Percentiles rank a stretch among this genome's conserved stretches.
Evolutionary conservation across 2,329 filamentous ascomycete species (phyloP).

Genomic region (Bipolaris bicolor): DNA sequence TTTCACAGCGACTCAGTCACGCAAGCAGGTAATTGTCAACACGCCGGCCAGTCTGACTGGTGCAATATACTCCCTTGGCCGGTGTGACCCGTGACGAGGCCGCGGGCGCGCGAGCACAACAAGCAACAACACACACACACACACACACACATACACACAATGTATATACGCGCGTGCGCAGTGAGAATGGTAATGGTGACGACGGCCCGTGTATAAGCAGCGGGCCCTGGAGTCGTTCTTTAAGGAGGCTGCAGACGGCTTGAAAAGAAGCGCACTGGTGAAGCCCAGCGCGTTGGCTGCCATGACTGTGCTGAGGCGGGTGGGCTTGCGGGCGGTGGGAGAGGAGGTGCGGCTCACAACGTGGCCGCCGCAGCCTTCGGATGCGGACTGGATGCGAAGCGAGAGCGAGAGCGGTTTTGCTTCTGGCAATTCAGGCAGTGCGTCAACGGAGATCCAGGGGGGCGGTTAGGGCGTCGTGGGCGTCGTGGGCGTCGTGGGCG

Average conservation of each 20-base stretch:
- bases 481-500: conserved; percentile 7
- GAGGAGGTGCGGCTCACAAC: conserved; percentile 37
- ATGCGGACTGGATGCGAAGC: conserved; percentile 18
- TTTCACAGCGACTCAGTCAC: conserved; percentile 32
- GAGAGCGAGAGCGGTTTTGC: conserved; percentile 13
- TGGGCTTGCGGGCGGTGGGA: conserved; percentile 4
- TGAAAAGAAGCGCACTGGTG: background rate
- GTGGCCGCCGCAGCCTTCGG: conserved; percentile 36
- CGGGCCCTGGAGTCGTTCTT: conserved; percentile 5
- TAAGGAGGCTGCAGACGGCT: background rate
- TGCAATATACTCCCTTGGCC: background rate
- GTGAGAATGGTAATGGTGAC: background rate
- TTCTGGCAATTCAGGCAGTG: conserved; percentile 21
- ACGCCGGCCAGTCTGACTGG: conserved; percentile 2
- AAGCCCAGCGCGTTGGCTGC: conserved; percentile 1
- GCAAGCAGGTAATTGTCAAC: conserved; percentile 17
- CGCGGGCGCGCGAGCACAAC: background rate
- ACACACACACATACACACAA: too few relatives aligned
- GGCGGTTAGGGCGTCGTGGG: conserved; percentile 26
- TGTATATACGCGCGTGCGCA: too few relatives aligned
- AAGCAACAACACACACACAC: too few relatives aligned
- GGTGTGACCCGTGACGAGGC: conserved; percentile 6
- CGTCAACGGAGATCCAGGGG: conserved; percentile 37
- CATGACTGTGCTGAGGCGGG: conserved; percentile 4
- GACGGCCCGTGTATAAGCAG: background rate